These are phyloP conservation scores for Malus sylvestris DNA, from an alignment of 306 rosid genomes.

Conservation along the genomic window DNA sequence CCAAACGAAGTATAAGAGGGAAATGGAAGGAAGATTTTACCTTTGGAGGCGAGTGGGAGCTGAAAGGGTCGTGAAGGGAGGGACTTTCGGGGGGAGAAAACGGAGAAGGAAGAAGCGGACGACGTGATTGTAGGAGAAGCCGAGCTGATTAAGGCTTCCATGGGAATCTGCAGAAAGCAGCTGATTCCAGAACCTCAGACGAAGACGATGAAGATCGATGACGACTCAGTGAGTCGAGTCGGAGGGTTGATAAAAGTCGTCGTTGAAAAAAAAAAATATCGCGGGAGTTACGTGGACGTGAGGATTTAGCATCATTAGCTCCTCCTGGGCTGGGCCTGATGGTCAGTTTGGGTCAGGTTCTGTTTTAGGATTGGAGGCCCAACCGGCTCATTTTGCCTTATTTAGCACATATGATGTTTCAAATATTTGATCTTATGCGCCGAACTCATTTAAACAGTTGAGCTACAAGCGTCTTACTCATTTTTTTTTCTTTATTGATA, in stretches of 20 bases:
- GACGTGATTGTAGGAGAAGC: slow-evolving; percentile 39
- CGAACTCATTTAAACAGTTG: no score
- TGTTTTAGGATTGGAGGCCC: neutral
- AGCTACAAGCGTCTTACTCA: neutral
- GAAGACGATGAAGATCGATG: neutral
- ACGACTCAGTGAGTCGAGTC: neutral
- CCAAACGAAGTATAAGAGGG: neutral
- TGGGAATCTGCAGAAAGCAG: slow-evolving; percentile 4
- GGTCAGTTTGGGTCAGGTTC: neutral
- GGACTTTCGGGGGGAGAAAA: slow-evolving; percentile 24
- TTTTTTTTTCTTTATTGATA: neutral
- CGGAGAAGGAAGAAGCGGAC: slow-evolving; percentile 41
- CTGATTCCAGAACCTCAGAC: neutral
- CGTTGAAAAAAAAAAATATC: neutral
- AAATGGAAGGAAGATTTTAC: slow-evolving; percentile 9
- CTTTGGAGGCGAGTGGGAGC: slow-evolving; percentile 50
- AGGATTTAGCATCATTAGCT: neutral
- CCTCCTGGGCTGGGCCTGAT: neutral
- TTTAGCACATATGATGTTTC: no score
- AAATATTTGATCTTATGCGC: accelerated
- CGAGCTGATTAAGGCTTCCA: slow-evolving; percentile 55
- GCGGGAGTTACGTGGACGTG: neutral
- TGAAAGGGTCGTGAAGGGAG: slow-evolving; percentile 27
- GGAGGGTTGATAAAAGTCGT: neutral
- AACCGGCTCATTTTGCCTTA: neutral